Conservation (phyloP, 768 basidiomycete genomes). For the Tricholoma matsutake region DNA sequence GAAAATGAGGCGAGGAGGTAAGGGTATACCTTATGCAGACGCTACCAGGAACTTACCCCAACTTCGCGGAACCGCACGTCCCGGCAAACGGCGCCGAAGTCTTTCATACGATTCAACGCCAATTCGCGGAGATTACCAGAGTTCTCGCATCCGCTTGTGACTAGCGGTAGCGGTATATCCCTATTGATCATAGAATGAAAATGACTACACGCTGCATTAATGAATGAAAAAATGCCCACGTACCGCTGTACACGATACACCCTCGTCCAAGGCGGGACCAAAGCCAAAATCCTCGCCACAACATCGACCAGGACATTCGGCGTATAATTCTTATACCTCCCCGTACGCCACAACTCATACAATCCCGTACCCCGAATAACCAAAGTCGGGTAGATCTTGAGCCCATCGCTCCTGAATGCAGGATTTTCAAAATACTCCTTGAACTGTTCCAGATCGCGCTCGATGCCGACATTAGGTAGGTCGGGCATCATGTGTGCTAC, state of each 20-base stretch:
- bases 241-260: constrained; percentile 97
- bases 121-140: constrained; percentile 95
- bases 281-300: constrained; percentile 90
- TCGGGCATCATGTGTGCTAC: constrained; percentile 99
- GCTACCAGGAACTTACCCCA: constrained; percentile 57
- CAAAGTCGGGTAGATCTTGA: constrained; percentile 97
- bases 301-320: constrained; percentile 98
- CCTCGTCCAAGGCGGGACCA: constrained; percentile 98
- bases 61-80: constrained; percentile 98
- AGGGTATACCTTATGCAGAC: constrained; percentile 3
- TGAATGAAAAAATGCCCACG: constrained; percentile 15
- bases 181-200: constrained; percentile 34
- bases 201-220: constrained; percentile 4
- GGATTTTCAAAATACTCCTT: constrained; percentile 99
- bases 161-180: constrained; percentile 95
- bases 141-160: constrained; percentile 96
- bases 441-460: constrained; percentile 97
- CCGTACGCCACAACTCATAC: constrained; percentile 95
- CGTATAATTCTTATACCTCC: constrained; percentile 98
- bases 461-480: constrained; percentile 94
- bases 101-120: constrained; percentile 96
- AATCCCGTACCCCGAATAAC: constrained; percentile 96
- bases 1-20: constrained; percentile 4
- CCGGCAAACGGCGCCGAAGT: constrained; percentile 96
- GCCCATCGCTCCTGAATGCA: constrained; percentile 92